A percentile compares a stretch with the other conserved stretches of the same genome.
Evolutionary conservation across 257 asterid genomes (phyloP).

Genomic region (Rhazya stricta): DNA sequence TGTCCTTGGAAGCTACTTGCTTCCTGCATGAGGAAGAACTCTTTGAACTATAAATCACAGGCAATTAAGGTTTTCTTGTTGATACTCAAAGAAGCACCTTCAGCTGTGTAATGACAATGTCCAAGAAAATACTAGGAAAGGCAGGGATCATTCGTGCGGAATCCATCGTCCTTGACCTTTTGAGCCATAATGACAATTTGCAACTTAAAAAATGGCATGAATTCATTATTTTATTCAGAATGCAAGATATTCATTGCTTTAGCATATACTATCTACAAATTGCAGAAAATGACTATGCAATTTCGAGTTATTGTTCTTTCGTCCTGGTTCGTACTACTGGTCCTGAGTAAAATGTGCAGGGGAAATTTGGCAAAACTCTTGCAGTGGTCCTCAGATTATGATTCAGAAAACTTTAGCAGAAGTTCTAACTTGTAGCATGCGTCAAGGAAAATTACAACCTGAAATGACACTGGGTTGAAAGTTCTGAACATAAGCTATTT

Average conservation of each 20-base stretch:
- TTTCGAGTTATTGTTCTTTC: neutral
- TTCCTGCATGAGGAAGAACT: neutral
- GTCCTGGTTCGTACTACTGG: neutral
- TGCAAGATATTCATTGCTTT: neutral
- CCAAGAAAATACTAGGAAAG: neutral
- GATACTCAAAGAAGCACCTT: neutral
- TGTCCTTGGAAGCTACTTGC: neutral
- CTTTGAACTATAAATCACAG: no score
- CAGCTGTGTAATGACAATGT: neutral
- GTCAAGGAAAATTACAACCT: neutral
- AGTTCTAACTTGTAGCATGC: neutral
- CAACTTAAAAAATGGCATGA: neutral
- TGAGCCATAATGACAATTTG: neutral
- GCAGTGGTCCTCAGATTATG: conserved; percentile 8
- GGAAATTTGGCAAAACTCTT: neutral
- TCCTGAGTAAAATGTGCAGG: neutral
- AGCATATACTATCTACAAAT: neutral
- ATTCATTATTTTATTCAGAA: neutral
- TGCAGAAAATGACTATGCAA: neutral
- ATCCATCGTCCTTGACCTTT: neutral
- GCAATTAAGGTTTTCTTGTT: neutral
- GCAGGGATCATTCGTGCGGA: no score
- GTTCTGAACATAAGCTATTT: neutral
- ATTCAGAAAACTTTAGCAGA: neutral
- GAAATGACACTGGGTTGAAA: neutral